These are phyloP conservation scores for Cercophora newfieldiana DNA, from an alignment of 495 filamentous ascomycete genomes.

Conservation along the genomic window DNA sequence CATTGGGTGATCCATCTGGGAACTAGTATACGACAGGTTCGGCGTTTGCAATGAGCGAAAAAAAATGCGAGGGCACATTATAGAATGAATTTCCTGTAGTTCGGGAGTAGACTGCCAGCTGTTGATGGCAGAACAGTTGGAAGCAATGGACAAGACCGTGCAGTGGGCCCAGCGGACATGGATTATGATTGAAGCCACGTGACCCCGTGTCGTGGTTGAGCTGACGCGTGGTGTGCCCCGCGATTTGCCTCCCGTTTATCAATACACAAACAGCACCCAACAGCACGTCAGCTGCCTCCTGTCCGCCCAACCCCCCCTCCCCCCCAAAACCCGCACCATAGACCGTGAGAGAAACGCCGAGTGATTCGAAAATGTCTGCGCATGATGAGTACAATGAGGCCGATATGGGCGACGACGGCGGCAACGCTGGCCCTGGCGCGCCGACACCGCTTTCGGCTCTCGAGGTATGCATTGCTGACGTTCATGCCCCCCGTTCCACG, in stretches of 20 bases:
- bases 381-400: constrained; percentile 46
- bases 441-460: constrained; percentile 86
- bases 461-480: constrained; percentile 60
- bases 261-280: constrained; percentile 21
- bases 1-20: not conserved
- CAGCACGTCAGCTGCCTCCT: not conserved
- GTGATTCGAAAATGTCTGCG: constrained; percentile 29
- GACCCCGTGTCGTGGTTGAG: constrained; percentile 12
- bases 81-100: not conserved
- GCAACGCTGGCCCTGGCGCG: constrained; percentile 77
- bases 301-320: too few relatives aligned
- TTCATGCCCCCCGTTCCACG: not conserved
- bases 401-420: constrained; percentile 45
- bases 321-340: not conserved
- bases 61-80: too few relatives aligned
- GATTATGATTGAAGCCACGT: not conserved
- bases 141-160: not conserved
- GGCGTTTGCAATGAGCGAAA: too few relatives aligned
- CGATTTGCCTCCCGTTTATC: constrained; percentile 10
- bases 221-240: not conserved
- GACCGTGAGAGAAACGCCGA: not conserved
- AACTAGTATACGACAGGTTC: too few relatives aligned
- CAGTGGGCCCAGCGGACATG: not conserved
- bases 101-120: not conserved
- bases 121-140: not conserved